These are phyloP conservation scores for Pseudovirgaria hyperparasitica DNA, from an alignment of 2,329 filamentous ascomycete genomes.

Conservation along the genomic window DNA sequence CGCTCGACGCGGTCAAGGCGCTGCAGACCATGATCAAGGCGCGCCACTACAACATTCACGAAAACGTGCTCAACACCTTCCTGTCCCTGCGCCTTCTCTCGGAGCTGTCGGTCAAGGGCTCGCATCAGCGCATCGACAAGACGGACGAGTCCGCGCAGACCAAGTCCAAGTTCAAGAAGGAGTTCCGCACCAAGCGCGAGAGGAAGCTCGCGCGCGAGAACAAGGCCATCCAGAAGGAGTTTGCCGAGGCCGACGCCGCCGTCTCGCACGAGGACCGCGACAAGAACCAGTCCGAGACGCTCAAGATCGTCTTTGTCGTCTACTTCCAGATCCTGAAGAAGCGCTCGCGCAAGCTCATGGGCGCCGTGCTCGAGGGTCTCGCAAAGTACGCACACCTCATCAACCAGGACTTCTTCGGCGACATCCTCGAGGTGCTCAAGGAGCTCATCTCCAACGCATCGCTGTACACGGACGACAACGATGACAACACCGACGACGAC, in stretches of 20 bases:
- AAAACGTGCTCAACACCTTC: slow-evolving; percentile 81
- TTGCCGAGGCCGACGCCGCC: slow-evolving; percentile 80
- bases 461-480: slow-evolving; percentile 32
- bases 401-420: slow-evolving; percentile 98
- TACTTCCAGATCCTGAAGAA: slow-evolving; percentile 93
- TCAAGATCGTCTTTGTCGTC: slow-evolving; percentile 88
- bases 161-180: slow-evolving; percentile 60
- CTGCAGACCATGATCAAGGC: slow-evolving; percentile 93
- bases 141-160: slow-evolving; percentile 38
- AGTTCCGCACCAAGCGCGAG: slow-evolving; percentile 80
- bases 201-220: slow-evolving; percentile 76
- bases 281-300: slow-evolving; percentile 83
- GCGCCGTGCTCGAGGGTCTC: slow-evolving; percentile 88
- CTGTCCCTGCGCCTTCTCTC: slow-evolving; percentile 77
- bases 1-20: slow-evolving; percentile 73
- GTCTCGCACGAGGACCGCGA: slow-evolving; percentile 90
- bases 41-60: slow-evolving; percentile 68
- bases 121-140: slow-evolving; percentile 61
- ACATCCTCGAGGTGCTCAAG: slow-evolving; percentile 85
- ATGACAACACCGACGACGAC: slow-evolving; percentile 29
- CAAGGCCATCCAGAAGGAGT: slow-evolving; percentile 81
- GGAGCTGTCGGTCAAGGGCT: slow-evolving; percentile 77
- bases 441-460: slow-evolving; percentile 62
- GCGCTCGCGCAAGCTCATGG: slow-evolving; percentile 74
- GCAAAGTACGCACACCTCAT: slow-evolving; percentile 93